These are phyloP conservation scores for Boletus smithii DNA, from an alignment of 1,284 basidiomycete species.

Conservation along the genomic window DNA sequence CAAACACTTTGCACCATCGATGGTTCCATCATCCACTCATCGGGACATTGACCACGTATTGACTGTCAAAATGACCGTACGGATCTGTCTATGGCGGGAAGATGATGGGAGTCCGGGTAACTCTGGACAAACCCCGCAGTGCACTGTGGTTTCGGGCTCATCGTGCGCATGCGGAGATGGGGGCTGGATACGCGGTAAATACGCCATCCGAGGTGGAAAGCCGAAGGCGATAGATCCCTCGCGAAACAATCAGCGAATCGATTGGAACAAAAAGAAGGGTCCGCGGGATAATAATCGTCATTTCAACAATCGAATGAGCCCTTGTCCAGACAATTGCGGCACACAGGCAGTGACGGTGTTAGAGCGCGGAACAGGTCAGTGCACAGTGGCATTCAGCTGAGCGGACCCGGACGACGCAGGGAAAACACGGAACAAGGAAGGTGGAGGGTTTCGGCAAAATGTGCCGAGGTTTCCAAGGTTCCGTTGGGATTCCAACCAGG, in stretches of 20 bases:
- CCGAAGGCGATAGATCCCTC: too few species aligned
- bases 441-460: conserved; percentile 12
- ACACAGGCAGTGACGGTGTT: conserved; percentile 15
- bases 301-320: not conserved
- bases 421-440: conserved; percentile 14
- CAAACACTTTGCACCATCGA: too few species aligned
- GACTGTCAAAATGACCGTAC: too few species aligned
- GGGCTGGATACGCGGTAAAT: conserved; percentile 12
- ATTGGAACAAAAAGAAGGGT: too few species aligned
- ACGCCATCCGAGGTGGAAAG: conserved; percentile 1
- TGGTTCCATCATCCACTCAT: not conserved
- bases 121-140: not conserved
- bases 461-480: conserved; percentile 26
- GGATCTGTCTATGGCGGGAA: too few species aligned
- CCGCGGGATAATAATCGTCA: not conserved
- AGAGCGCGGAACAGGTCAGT: conserved; percentile 13
- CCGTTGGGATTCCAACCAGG: conserved; percentile 26
- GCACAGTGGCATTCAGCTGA: not conserved
- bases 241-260: too few species aligned
- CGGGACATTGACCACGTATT: not conserved
- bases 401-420: conserved; percentile 5
- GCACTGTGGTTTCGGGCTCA: not conserved
- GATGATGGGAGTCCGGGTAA: not conserved
- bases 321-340: too few species aligned
- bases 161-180: conserved; percentile 3